phyloP scores from a whole-genome alignment of 2,329 filamentous ascomycete genomes.

The Talaromyces sp. region DNA sequence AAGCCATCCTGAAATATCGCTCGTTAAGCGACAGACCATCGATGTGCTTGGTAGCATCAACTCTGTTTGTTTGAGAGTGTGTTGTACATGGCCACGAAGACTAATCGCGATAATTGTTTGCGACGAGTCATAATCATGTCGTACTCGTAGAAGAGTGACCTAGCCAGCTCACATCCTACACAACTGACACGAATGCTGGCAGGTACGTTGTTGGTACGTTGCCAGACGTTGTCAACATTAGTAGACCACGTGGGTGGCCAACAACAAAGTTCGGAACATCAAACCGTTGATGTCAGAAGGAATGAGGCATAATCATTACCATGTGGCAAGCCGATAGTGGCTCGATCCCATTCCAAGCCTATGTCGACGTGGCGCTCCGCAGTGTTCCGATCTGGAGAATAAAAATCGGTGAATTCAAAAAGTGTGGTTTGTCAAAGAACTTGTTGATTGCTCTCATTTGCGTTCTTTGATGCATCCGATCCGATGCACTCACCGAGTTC shows the following conservation, averaged over 20 bases:
- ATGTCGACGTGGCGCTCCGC: background rate
- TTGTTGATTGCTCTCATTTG: background rate
- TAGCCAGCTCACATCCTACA: background rate
- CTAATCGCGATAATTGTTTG: background rate
- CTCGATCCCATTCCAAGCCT: background rate
- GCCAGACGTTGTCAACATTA: background rate
- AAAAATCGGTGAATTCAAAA: background rate
- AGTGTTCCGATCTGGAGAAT: background rate
- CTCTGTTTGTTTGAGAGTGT: too few species aligned
- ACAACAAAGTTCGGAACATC: background rate
- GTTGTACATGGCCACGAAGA: background rate
- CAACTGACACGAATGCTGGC: background rate
- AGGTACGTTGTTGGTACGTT: background rate
- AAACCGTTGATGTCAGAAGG: background rate
- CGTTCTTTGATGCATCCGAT: background rate
- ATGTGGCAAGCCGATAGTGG: constrained; percentile 3
- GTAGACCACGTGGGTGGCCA: background rate
- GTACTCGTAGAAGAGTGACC: background rate
- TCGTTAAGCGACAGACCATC: background rate
- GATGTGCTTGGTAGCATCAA: background rate
- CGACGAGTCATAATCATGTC: background rate
- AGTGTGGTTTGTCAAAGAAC: background rate
- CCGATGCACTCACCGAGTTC: background rate
- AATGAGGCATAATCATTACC: constrained; percentile 13
- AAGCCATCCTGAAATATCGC: background rate